Evolutionary conservation across 768 basidiomycete species (phyloP), one percentile per base, ranked within the genome.

Genomic region (Sporobolomyces phaffii): DNA sequence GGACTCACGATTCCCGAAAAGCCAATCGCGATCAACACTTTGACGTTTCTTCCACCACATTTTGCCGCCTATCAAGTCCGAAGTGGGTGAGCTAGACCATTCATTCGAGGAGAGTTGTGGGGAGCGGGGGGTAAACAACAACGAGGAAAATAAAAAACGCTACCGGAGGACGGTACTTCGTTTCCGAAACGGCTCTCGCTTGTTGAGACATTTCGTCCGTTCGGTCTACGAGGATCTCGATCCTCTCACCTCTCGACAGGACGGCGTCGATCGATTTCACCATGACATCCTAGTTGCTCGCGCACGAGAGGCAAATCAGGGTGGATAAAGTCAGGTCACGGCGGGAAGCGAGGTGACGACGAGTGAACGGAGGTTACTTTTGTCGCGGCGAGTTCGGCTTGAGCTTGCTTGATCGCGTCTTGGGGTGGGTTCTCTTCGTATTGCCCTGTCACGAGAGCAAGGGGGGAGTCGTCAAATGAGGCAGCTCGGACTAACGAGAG

Each of bases 171-270:
- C 69, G 8, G 71, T 69, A 5, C 69, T 63, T 10, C 73, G 60
- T 52, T 75, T 75, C 41, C 74, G 34, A 80, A 99, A 99, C 10
- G 90, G 90, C 5, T 68, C 89, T 90, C 6, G 94, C 91, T 78
- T 98, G 92, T 14, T 86, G 87, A 10, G 90, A 88, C 86, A 99
- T 90, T 60, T 83, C 88, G 76, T 97, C 93, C 33, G 96, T 99
- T 82, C 71, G 64, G 82, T 97, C 91, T 34, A 98, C 89, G 57
- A 99, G 83, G 22, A 97, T 82, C 77, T 97, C 94, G 72, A 99
- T 90, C 59, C 96, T 83, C 78, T 99, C 96, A 28, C 96, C 96
- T 41, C 96, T 83, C 59, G 85, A 87, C 45, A 99, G 84, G 69
- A 98, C 94, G 18, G 64, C 60, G 45, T 67, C 62, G 57, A 79